A percentile compares a stretch with the other conserved stretches of the same genome.
Evolutionary conservation across 2,329 filamentous ascomycete genomes (phyloP).

Genomic region (Penicillium sp.): DNA sequence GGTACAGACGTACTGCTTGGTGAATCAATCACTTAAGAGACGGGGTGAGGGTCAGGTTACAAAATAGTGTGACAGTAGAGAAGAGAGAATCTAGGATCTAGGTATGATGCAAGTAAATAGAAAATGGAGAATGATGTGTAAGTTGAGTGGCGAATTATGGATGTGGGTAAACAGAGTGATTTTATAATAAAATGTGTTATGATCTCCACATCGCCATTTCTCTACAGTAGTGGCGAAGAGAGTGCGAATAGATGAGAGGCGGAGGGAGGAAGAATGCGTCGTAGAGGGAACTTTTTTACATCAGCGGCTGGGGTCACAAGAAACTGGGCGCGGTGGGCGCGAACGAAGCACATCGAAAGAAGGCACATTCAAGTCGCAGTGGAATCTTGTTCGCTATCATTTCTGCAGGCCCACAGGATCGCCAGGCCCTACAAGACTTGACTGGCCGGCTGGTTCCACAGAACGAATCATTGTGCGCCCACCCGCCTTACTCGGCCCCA

Average conservation of each 20-base stretch:
- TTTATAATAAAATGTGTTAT: constrained; percentile 6
- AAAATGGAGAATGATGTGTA: not conserved
- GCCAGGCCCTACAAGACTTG: not conserved
- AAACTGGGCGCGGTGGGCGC: not conserved
- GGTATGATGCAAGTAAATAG: not conserved
- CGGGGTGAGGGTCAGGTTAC: no score
- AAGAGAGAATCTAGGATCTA: no score
- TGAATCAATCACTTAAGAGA: no score
- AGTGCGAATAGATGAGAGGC: not conserved
- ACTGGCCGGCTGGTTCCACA: not conserved
- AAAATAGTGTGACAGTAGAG: no score
- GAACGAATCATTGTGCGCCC: not conserved
- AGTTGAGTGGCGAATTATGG: not conserved
- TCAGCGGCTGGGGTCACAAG: constrained; percentile 14
- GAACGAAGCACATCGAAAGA: constrained; percentile 1
- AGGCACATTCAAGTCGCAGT: not conserved
- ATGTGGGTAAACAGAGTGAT: no score
- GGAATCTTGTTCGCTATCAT: not conserved
- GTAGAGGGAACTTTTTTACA: constrained; percentile 8
- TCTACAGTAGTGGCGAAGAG: constrained; percentile 3
- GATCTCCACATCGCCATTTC: not conserved
- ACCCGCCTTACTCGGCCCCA: not conserved
- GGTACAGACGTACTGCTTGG: no score
- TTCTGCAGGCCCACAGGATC: constrained; percentile 2
- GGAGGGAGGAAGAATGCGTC: not conserved